These are phyloP conservation scores for Hypomontagnella submonticulosa DNA, from an alignment of 495 filamentous ascomycete genomes.

Conservation along the genomic window DNA sequence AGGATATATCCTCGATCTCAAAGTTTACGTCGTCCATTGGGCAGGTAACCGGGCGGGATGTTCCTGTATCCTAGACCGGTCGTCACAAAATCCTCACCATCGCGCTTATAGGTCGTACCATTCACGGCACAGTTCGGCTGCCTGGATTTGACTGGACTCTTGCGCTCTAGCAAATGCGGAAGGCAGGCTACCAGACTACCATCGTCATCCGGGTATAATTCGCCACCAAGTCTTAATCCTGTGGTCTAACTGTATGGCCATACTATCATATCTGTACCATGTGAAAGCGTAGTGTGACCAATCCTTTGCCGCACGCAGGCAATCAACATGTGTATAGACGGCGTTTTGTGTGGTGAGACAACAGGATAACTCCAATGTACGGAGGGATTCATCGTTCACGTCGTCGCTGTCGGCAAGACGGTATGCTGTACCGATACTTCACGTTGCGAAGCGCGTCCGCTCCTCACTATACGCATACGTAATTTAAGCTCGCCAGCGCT, in stretches of 20 bases:
- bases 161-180: background rate
- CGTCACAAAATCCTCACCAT: background rate
- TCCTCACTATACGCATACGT: no score
- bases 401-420: conserved; percentile 6
- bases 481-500: background rate
- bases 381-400: background rate
- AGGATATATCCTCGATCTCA: background rate
- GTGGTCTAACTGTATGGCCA: conserved; percentile 3
- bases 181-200: background rate
- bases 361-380: background rate
- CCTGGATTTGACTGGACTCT: background rate
- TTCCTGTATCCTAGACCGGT: background rate
- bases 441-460: background rate
- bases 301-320: no score
- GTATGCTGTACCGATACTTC: conserved; percentile 2
- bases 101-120: conserved; percentile 5
- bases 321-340: no score
- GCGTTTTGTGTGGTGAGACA: conserved; percentile 3
- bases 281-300: no score
- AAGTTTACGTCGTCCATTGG: background rate
- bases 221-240: conserved; percentile 20
- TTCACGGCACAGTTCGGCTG: conserved; percentile 4
- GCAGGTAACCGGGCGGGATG: background rate
- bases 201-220: background rate
- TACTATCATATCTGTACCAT: no score